phyloP scores from a whole-genome alignment of 305 asterid species.

The Andrographis paniculata region DNA sequence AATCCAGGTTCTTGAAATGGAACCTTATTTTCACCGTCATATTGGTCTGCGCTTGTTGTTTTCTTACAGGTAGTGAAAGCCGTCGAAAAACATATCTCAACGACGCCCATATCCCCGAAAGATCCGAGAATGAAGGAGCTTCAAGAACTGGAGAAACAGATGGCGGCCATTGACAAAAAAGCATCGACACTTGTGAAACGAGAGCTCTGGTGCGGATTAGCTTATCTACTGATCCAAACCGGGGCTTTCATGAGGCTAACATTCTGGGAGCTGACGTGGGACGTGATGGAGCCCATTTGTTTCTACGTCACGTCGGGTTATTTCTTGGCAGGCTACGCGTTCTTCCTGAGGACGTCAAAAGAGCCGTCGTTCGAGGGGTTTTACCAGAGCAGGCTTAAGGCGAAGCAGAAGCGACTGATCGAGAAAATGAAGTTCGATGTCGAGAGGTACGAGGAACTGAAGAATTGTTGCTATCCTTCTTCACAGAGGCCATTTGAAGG shows the following conservation, averaged over 20 bases:
- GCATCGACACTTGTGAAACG: conserved; percentile 46
- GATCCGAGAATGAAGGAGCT: conserved; percentile 53
- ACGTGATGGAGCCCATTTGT: conserved; percentile 94
- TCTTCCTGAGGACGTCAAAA: conserved; percentile 64
- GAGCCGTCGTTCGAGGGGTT: conserved; percentile 88
- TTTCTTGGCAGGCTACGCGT: conserved; percentile 70
- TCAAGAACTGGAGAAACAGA: conserved; percentile 55
- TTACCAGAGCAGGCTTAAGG: conserved; percentile 55
- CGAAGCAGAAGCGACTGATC: conserved; percentile 62
- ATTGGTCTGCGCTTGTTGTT: no score
- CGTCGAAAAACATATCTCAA: conserved; percentile 49
- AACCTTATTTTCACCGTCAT: no score
- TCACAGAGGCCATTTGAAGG: no score
- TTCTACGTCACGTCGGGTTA: conserved; percentile 68
- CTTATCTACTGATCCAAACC: conserved; percentile 58
- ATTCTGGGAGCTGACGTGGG: conserved; percentile 93
- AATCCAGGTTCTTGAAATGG: no score
- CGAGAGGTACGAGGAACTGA: conserved; percentile 53
- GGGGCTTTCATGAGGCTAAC: conserved; percentile 77
- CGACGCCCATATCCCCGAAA: conserved; percentile 10
- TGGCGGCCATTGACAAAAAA: conserved; percentile 41
- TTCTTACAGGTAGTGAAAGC: conserved; percentile 66
- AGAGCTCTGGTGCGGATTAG: conserved; percentile 75
- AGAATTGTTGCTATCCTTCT: conserved; percentile 21
- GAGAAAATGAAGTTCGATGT: conserved; percentile 46